Conservation (phyloP, 345 rosid genomes). For the Tarenaya hassleriana region DNA sequence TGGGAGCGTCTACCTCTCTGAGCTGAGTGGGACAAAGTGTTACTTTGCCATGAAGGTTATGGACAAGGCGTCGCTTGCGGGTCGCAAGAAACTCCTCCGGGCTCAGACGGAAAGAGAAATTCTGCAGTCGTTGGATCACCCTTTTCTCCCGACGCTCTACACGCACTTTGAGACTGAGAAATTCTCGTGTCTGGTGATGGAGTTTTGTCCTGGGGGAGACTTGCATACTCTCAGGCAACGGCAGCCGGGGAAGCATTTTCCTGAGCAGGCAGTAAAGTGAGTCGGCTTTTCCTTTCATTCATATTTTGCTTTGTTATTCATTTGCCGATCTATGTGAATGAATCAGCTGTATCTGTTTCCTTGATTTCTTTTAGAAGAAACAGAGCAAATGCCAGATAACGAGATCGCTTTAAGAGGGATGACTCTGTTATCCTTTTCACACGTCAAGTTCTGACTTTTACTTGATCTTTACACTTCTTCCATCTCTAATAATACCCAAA, state of each 20-base stretch:
- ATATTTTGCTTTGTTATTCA: too few species aligned
- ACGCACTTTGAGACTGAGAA: conserved; percentile 88
- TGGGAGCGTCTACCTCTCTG: conserved; percentile 88
- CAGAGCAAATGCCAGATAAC: too few species aligned
- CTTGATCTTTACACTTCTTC: not conserved
- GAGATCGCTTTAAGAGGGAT: too few species aligned
- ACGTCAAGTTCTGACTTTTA: too few species aligned
- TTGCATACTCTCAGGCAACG: conserved; percentile 88
- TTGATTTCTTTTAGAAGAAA: too few species aligned
- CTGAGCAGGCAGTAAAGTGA: conserved; percentile 89
- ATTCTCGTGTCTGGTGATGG: conserved; percentile 91
- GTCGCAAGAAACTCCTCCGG: conserved; percentile 83
- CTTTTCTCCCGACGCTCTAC: conserved; percentile 86
- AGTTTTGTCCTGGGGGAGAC: conserved; percentile 91
- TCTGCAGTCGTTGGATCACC: conserved; percentile 79
- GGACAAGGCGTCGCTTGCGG: conserved; percentile 87
- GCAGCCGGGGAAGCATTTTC: conserved; percentile 83
- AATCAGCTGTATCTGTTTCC: too few species aligned
- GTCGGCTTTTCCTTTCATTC: conserved; percentile 25
- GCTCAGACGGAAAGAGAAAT: conserved; percentile 96
- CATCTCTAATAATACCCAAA: not conserved
- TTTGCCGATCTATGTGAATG: too few species aligned
- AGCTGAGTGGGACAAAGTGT: conserved; percentile 81
- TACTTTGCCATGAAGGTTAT: conserved; percentile 91
- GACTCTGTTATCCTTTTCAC: too few species aligned